phyloP scores from a whole-genome alignment of 345 rosid genomes.

The Hibiscus syriacus region DNA sequence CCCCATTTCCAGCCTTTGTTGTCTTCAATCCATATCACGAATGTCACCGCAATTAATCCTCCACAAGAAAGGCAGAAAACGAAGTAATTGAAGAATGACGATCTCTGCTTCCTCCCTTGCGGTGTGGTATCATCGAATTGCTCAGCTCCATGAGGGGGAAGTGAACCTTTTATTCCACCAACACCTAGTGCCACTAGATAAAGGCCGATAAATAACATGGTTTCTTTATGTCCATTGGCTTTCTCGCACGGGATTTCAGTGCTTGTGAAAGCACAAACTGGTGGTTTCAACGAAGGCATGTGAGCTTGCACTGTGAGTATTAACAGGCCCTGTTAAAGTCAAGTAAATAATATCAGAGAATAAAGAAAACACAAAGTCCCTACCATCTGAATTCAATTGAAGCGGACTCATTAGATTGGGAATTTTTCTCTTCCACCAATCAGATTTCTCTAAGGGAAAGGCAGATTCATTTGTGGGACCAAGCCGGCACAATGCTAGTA shows the following conservation, averaged over 20 bases:
- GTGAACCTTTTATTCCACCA: conserved; percentile 92
- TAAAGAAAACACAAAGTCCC: too few species aligned
- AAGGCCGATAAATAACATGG: conserved; percentile 59
- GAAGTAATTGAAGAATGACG: too few species aligned
- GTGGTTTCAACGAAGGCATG: conserved; percentile 42
- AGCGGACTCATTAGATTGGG: conserved; percentile 5
- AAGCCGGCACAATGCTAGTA: conserved; percentile 2
- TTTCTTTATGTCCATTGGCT: conserved; percentile 28
- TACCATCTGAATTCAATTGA: background rate
- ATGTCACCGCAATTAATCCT: too few species aligned
- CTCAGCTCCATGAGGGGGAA: too few species aligned
- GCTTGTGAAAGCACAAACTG: conserved; percentile 20
- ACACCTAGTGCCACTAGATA: conserved; percentile 84
- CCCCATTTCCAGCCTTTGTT: too few species aligned
- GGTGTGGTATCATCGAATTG: conserved; percentile 71
- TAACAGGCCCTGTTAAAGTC: too few species aligned
- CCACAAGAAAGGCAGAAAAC: too few species aligned
- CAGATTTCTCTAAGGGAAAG: too few species aligned
- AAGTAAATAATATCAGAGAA: background rate
- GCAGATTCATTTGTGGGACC: conserved; percentile 15
- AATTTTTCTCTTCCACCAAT: background rate
- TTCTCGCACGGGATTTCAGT: conserved; percentile 24
- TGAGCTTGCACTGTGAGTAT: conserved; percentile 57
- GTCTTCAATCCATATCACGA: too few species aligned
- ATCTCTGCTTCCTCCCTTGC: conserved; percentile 72